Conservation (phyloP, 139 green algal genomes). For the Chlamydomonas eustigma region DNA sequence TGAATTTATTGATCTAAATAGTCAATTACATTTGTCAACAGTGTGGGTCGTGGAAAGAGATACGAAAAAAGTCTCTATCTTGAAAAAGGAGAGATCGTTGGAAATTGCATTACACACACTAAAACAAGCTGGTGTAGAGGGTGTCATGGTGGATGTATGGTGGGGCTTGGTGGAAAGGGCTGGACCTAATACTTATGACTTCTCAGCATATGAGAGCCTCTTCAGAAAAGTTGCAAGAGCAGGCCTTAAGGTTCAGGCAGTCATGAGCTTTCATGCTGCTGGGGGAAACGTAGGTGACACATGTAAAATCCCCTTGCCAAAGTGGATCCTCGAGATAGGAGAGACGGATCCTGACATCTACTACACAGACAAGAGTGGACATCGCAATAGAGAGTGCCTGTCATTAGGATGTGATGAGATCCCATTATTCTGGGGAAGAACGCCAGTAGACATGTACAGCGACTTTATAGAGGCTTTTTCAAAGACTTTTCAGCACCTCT, state of each 20-base stretch:
- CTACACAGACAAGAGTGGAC: conserved; percentile 87
- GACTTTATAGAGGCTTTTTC: conserved; percentile 90
- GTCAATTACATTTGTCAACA: neutral
- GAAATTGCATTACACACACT: conserved; percentile 79
- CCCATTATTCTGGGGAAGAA: conserved; percentile 81
- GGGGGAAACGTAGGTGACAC: conserved; percentile 91
- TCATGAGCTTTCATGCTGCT: conserved; percentile 91
- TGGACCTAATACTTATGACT: conserved; percentile 77
- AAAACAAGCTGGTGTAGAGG: conserved; percentile 79
- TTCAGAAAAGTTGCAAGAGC: conserved; percentile 53
- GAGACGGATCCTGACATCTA: conserved; percentile 90
- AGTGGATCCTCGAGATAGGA: conserved; percentile 89
- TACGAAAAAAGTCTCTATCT: conserved; percentile 50
- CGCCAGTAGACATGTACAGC: conserved; percentile 87
- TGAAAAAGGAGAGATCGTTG: conserved; percentile 79
- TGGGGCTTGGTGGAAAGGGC: conserved; percentile 82
- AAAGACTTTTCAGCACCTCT: conserved; percentile 65
- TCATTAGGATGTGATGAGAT: conserved; percentile 84
- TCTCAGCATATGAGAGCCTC: conserved; percentile 69
- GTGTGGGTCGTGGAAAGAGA: conserved; percentile 84
- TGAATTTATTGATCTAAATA: neutral
- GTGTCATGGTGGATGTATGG: conserved; percentile 93
- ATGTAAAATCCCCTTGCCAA: conserved; percentile 87
- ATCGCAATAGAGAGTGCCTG: conserved; percentile 91
- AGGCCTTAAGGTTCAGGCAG: conserved; percentile 77